Evolutionary conservation across 306 rosid genomes (phyloP).

Genomic region (Quercus berberidifolia): DNA sequence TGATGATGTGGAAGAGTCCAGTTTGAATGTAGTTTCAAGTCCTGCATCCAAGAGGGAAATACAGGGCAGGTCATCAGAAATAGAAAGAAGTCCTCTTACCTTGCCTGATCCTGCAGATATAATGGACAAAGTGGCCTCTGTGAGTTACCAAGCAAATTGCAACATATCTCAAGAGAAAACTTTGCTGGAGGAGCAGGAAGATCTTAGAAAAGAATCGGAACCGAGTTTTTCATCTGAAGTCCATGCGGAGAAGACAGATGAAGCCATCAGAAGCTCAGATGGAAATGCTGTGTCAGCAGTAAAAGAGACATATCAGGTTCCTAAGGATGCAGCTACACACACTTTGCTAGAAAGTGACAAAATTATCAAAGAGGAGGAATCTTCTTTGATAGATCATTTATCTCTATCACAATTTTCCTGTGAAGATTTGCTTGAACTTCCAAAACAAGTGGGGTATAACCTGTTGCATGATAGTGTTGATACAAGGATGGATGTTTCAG

Average conservation of each 20-base stretch:
- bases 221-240: slow-evolving; percentile 18
- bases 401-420: slow-evolving; percentile 17
- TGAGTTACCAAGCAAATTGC: slow-evolving; percentile 22
- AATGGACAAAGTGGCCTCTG: slow-evolving; percentile 24
- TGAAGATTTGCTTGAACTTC: slow-evolving; percentile 26
- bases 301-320: slow-evolving; percentile 24
- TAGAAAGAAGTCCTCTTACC: slow-evolving; percentile 12
- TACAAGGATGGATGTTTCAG: background rate
- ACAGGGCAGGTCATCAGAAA: slow-evolving; percentile 22
- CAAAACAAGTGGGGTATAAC: slow-evolving; percentile 21
- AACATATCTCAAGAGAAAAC: slow-evolving; percentile 17
- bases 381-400: slow-evolving; percentile 26
- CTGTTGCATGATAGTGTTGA: background rate
- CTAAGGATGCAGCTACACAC: slow-evolving; percentile 20
- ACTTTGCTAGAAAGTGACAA: slow-evolving; percentile 20
- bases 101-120: slow-evolving; percentile 22
- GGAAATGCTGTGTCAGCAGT: slow-evolving; percentile 19
- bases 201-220: slow-evolving; percentile 23
- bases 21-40: slow-evolving; percentile 35
- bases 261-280: background rate
- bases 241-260: slow-evolving; percentile 18
- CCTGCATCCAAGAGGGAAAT: slow-evolving; percentile 22
- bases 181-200: slow-evolving; percentile 26
- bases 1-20: slow-evolving; percentile 37
- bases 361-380: slow-evolving; percentile 14